Evolutionary conservation across 164 flowering plant species (phyloP), one percentile per base, ranked within the genome.

Genomic region (Annona squamosa): DNA sequence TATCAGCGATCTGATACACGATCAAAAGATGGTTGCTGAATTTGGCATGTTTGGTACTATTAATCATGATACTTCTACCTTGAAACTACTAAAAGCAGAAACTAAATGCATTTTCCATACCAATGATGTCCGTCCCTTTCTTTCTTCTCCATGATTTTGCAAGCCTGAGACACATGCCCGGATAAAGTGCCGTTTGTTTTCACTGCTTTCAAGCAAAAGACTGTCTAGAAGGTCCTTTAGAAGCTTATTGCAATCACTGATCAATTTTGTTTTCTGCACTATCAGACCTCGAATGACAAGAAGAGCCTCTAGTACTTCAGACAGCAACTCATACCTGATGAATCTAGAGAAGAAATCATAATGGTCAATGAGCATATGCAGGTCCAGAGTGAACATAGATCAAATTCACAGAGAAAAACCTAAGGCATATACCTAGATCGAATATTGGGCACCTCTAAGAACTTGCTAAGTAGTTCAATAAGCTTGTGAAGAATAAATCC

Each of bases 401-500:
- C 59, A 64, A 48, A 26, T 3, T 26, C 46, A 57, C 4, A 45
- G 73, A 42, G 26, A 37, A 41, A 45, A 48, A 71, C 46, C 4
- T 65, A 26, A n/a, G 4, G 19, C 6, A 67, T 9, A 43, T 85
- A 91, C 99, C 99, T 92, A 46, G 90, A 82, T 86, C 99, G 86
- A 73, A 96, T 86, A 74, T 88, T 92, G 5, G 93, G 87, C 65
- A 92, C 92, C 80, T 93, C 99, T 72, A 96, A 82, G 86, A 93
- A 96, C 78, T 92, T 96, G 46, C 95, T 90, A 81, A 96, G 97
- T 44, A 96, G 89, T 84, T 93, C 98, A 66, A 96, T 90, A 18
- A 96, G 94, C 78, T 96, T 96, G 81, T 96, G 98, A 76, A 96
- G 98, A 59, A 90, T 92, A 80, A 96, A 96, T 64, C 99, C 99